These are phyloP conservation scores for Colletotrichum destructivum DNA, from an alignment of 2,329 filamentous ascomycete genomes.

Conservation along the genomic window DNA sequence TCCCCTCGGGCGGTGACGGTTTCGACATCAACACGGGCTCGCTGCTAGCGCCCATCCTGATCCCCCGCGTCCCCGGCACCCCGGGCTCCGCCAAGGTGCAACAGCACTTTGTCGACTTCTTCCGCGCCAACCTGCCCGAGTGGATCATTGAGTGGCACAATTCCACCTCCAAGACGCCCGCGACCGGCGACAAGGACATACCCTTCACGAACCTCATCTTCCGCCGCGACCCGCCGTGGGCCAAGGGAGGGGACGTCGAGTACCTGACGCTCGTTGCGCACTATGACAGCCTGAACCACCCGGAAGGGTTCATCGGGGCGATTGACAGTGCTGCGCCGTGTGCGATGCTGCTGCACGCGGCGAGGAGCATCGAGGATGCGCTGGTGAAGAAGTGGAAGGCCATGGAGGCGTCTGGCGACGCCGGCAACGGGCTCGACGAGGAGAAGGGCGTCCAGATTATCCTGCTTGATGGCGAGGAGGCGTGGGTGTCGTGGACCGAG, in stretches of 20 bases:
- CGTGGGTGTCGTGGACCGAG: constrained; percentile 84
- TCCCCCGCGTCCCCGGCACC: constrained; percentile 90
- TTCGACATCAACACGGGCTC: constrained; percentile 84
- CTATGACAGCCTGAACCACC: constrained; percentile 88
- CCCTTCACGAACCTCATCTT: constrained; percentile 92
- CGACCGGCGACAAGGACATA: constrained; percentile 77
- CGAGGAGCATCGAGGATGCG: constrained; percentile 83
- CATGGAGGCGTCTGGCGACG: constrained; percentile 74
- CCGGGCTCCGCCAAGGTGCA: constrained; percentile 81
- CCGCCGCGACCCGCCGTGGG: constrained; percentile 89
- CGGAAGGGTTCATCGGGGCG: constrained; percentile 91
- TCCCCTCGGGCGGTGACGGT: constrained; percentile 81
- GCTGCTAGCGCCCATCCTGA: constrained; percentile 88
- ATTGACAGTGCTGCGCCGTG: constrained; percentile 95
- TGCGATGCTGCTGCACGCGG: constrained; percentile 91
- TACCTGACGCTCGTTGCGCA: constrained; percentile 92
- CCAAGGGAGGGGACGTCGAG: constrained; percentile 80
- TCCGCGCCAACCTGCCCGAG: constrained; percentile 78
- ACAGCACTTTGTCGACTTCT: constrained; percentile 88
- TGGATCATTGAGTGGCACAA: constrained; percentile 92
- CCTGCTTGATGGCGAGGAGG: constrained; percentile 94
- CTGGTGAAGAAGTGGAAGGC: constrained; percentile 86
- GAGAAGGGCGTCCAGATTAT: constrained; percentile 90
- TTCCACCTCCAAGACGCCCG: constrained; percentile 87
- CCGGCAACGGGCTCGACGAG: constrained; percentile 73